phyloP scores from a whole-genome alignment of 2,329 filamentous ascomycete species.

The Aureobasidium sp. region DNA sequence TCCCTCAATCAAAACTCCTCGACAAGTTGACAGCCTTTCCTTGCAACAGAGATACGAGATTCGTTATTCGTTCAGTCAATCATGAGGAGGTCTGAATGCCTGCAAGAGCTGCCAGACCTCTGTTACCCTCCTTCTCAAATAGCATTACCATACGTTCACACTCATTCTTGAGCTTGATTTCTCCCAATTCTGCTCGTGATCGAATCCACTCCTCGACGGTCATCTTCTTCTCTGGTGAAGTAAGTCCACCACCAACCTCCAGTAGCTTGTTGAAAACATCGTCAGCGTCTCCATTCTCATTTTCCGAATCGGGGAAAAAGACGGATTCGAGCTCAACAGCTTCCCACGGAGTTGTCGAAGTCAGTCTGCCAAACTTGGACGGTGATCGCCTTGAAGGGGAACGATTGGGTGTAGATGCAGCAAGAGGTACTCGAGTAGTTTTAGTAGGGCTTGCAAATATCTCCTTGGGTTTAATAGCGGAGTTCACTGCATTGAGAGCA shows the following conservation, averaged over 20 bases:
- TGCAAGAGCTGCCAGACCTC: constrained; percentile 71
- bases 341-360: constrained; percentile 58
- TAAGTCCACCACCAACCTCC: constrained; percentile 53
- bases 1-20: neutral
- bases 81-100: constrained; percentile 48
- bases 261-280: constrained; percentile 38
- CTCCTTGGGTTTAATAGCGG: constrained; percentile 10
- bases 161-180: constrained; percentile 69
- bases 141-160: constrained; percentile 75
- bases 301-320: constrained; percentile 44
- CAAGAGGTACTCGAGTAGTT: constrained; percentile 36
- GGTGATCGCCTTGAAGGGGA: constrained; percentile 26
- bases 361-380: constrained; percentile 43
- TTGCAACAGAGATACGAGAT: constrained; percentile 2
- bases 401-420: constrained; percentile 33
- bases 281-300: constrained; percentile 40
- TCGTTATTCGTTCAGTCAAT: neutral
- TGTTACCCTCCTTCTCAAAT: constrained; percentile 77
- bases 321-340: constrained; percentile 69
- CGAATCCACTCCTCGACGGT: constrained; percentile 90
- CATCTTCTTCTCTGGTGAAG: constrained; percentile 76
- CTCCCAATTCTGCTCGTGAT: constrained; percentile 70
- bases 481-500: constrained; percentile 27
- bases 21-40: neutral
- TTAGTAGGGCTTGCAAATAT: constrained; percentile 26